Percentiles rank a stretch among this genome's conserved stretches.
Conservation (phyloP, 2,329 filamentous ascomycete genomes). For the Phialophora tarda region DNA sequence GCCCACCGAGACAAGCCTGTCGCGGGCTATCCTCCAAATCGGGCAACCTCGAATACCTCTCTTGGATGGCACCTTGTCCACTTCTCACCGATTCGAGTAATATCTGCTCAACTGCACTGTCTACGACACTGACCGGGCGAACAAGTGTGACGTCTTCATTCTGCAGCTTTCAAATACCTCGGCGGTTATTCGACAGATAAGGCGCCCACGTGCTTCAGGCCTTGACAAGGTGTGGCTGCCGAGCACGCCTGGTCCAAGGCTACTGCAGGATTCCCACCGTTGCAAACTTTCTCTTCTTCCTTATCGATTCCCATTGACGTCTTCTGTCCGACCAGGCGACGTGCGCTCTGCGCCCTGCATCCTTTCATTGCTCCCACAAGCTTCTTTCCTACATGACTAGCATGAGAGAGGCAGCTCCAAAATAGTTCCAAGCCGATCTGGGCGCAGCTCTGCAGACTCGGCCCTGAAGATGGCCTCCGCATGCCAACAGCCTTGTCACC, state of each 20-base stretch:
- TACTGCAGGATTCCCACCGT: constrained; percentile 12
- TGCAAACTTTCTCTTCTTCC: constrained; percentile 2
- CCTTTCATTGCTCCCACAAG: background rate
- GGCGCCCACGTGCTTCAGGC: constrained; percentile 10
- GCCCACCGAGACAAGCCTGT: background rate
- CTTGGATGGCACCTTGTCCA: background rate
- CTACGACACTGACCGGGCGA: background rate
- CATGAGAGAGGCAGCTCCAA: constrained; percentile 22
- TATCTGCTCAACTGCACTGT: background rate
- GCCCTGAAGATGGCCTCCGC: constrained; percentile 1
- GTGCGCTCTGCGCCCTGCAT: background rate
- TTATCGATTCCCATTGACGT: background rate
- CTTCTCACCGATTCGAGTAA: background rate
- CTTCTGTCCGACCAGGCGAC: background rate
- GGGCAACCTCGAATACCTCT: background rate
- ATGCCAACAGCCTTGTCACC: constrained; percentile 12
- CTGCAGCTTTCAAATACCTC: constrained; percentile 14
- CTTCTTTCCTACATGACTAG: constrained; percentile 14
- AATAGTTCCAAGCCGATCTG: constrained; percentile 2
- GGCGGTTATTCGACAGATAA: constrained; percentile 4
- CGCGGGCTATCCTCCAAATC: background rate
- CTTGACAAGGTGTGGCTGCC: constrained; percentile 19
- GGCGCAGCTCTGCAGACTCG: background rate
- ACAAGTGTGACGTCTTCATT: constrained; percentile 2
- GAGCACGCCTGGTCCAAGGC: background rate